Percentiles rank a stretch among this genome's conserved stretches.
Evolutionary conservation across 176 grass and related monocot species (phyloP).

Genomic region (Neostapfia colusana): DNA sequence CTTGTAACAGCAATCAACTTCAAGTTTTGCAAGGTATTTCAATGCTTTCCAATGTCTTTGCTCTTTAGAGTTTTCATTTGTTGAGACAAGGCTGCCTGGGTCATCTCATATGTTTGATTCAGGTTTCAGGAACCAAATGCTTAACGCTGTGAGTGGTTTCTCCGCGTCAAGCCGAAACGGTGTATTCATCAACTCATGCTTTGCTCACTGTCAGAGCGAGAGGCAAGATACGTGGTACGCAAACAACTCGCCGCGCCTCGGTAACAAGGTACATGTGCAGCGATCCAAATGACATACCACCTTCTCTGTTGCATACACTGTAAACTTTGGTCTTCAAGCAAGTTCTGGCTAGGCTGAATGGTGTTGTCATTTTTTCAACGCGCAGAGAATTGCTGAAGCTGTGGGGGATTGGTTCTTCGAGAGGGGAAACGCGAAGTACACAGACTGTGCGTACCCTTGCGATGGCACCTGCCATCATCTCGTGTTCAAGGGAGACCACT

Average conservation of each 20-base stretch:
- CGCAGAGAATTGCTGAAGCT: constrained; percentile 80
- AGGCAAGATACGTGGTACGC: constrained; percentile 86
- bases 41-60: not conserved
- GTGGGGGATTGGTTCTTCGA: constrained; percentile 85
- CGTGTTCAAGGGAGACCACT: constrained; percentile 54
- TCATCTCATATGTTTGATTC: constrained; percentile 20
- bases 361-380: not conserved
- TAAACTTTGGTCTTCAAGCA: not conserved
- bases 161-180: constrained; percentile 68
- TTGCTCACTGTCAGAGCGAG: constrained; percentile 98
- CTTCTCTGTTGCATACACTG: not conserved
- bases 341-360: not conserved
- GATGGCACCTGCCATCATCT: constrained; percentile 85
- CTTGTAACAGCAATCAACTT: constrained; percentile 69
- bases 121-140: constrained; percentile 97
- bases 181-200: constrained; percentile 92
- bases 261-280: constrained; percentile 62
- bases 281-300: not conserved
- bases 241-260: constrained; percentile 65
- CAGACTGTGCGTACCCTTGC: constrained; percentile 90
- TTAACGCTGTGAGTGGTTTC: constrained; percentile 64
- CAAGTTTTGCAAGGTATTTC: constrained; percentile 75
- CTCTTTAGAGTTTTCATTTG: not conserved
- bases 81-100: not conserved
- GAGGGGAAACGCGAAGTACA: constrained; percentile 51